Evolutionary conservation across 2,329 filamentous ascomycete species (phyloP), one percentile per base, ranked within the genome.

Genomic region (Ophiocordyceps camponoti-rufipedis): DNA sequence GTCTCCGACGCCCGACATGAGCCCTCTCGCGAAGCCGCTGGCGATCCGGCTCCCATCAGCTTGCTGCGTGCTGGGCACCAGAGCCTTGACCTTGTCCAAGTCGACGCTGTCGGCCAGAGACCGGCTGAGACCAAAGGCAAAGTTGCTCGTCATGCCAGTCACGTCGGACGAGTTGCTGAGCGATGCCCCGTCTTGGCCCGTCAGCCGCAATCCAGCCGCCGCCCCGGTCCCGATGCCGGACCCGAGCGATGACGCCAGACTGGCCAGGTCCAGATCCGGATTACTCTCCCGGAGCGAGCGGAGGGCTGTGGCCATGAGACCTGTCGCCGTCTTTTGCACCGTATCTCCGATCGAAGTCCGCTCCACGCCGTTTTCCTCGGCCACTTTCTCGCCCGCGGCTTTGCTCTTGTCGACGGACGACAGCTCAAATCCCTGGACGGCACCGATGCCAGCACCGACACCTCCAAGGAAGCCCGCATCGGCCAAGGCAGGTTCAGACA

Each of bases 1-100:
- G 29, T 61, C 59, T 3, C 55, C 55, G 0, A 56, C 58, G n/a
- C 62, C 62, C 28, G 58, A 55, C 0, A 65, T 33, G 2, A 65
- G 49, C 0, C 62, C 62, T 29, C 60, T 51, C 0, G 58, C 60
- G 18, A 62, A 54, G 10, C 61, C 62, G 45, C 59, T 57, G 5
- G 58, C 61, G 1, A 58, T 53, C n/a, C 51, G 53, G 13, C 53
- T 48, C 3, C 61, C 28, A 44, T 59, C 46, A 13, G 54, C 49
- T 16, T 39, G 23, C 23, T 23, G 4, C 35, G 10, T 3, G 16
- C 14, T n/a, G 19, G 14, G 14, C 1, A 42, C 19, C 19, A 23
- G 28, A 14, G 13, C 40, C 6, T 6, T 9, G 16, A 39, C n/a
- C 18, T n/a, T 16, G 14, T 39, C 41, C 16, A 28, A 29, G 48